Percentiles rank a stretch among this genome's conserved stretches.
phyloP scores from a whole-genome alignment of 2,329 filamentous ascomycete genomes.

The Neobulgaria alba region DNA sequence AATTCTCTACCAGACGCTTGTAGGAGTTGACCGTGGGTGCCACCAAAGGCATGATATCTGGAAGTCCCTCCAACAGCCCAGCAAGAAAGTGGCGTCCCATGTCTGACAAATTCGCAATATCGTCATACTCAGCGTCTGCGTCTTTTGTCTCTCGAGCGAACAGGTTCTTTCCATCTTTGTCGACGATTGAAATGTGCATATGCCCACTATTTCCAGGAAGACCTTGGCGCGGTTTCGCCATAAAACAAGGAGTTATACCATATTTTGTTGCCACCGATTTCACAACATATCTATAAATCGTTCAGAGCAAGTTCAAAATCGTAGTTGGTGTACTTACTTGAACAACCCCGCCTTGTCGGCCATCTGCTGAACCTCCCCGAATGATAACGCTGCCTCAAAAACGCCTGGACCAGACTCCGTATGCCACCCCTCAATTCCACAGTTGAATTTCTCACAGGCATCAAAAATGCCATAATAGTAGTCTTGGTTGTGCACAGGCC shows the following conservation, averaged over 20 bases:
- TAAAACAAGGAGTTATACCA: constrained; percentile 94
- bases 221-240: constrained; percentile 91
- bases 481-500: constrained; percentile 81
- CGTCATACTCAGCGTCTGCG: constrained; percentile 59
- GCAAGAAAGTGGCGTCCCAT: constrained; percentile 89
- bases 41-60: constrained; percentile 91
- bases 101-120: constrained; percentile 75
- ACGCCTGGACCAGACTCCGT: constrained; percentile 91
- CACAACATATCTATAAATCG: constrained; percentile 58
- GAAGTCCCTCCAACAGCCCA: constrained; percentile 77
- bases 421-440: constrained; percentile 88
- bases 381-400: constrained; percentile 90
- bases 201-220: constrained; percentile 93
- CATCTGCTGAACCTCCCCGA: constrained; percentile 79
- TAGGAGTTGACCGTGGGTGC: constrained; percentile 97
- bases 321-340: constrained; percentile 50
- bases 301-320: constrained; percentile 3
- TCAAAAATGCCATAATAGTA: constrained; percentile 88
- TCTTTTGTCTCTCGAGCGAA: constrained; percentile 68
- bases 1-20: constrained; percentile 96
- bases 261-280: constrained; percentile 82
- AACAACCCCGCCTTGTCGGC: constrained; percentile 87
- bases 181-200: constrained; percentile 85
- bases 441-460: constrained; percentile 66
- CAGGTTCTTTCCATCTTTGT: constrained; percentile 73